Evolutionary conservation across 192 early-diverging fungal genomes (phyloP), one percentile per base, ranked within the genome.

Genomic region (Lobulomyces angularis): DNA sequence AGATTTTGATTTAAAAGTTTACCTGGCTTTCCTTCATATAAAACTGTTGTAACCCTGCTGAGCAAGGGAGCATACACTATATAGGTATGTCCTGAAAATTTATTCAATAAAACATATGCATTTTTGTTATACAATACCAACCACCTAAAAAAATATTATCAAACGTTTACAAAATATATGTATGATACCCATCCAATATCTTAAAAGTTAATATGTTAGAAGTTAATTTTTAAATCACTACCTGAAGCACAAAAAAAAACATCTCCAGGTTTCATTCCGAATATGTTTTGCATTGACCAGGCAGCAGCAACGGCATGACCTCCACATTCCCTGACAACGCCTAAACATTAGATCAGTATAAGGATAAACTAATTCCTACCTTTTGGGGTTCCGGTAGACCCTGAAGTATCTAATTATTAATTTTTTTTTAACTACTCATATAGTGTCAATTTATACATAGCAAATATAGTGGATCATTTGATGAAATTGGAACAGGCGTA

Each of bases 11-110:
- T n/a, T n/a, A n/a, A n/a, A n/a, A n/a, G n/a, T n/a, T n/a, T n/a
- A 7, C 62, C 47, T 8, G 89, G 89, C 55, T 88, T 89, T 26
- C 86, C 86, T 44, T 92, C 89, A 45, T 81, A 90, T 12, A 88
- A 48, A 0, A 92, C 64, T 7, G 82, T 84, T 2, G 79, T 81
- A 38, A 71, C 71, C 17, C 89, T 86, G 22, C 67, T 59, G 8
- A 87, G 42, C 36, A 92, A 57, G 19, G 86, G 89, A 0, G 76
- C 86, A 41, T 88, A 88, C 8, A 80, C 72, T 19, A 84, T 79
- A 45, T 82, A 89, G 6, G 73, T 79, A 50, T 88, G 83, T 33
- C n/a, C n/a, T n/a, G n/a, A n/a, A n/a, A n/a, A n/a, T n/a, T n/a
- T n/a, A n/a, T n/a, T n/a, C n/a, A n/a, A n/a, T n/a, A n/a, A n/a